Evolutionary conservation across 495 filamentous ascomycete species (phyloP).

Genomic region (Penicillium bovifimosum): DNA sequence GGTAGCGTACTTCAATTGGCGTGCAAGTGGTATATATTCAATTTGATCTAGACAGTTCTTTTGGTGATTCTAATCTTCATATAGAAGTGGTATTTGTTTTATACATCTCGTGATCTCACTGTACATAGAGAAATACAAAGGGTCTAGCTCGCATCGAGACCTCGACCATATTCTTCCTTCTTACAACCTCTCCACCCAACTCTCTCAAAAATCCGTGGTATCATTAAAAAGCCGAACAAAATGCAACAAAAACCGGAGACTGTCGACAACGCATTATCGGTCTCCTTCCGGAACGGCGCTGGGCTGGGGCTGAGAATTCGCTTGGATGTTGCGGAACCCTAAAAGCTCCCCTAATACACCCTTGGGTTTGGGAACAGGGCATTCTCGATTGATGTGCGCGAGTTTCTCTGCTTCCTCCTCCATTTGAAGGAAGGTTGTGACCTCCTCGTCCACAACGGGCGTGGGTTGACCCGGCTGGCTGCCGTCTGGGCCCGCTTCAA

Average conservation of each 20-base stretch:
- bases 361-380: slow-evolving; percentile 78
- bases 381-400: slow-evolving; percentile 44
- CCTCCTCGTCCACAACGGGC: slow-evolving; percentile 35
- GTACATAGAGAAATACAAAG: slow-evolving; percentile 12
- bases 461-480: slow-evolving; percentile 13
- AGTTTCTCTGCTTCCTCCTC: slow-evolving; percentile 41
- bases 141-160: slow-evolving; percentile 6
- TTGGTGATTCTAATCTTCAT: neutral
- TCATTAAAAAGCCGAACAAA: slow-evolving; percentile 23
- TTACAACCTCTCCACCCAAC: slow-evolving; percentile 7
- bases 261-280: slow-evolving; percentile 3
- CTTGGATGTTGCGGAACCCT: slow-evolving; percentile 47
- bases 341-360: slow-evolving; percentile 69
- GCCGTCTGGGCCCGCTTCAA: slow-evolving; percentile 22
- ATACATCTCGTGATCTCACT: slow-evolving; percentile 5
- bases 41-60: neutral
- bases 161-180: slow-evolving; percentile 5
- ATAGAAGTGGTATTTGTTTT: slow-evolving; percentile 1
- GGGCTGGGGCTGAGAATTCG: slow-evolving; percentile 9
- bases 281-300: slow-evolving; percentile 8
- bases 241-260: slow-evolving; percentile 8
- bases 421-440: slow-evolving; percentile 41
- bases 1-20: neutral
- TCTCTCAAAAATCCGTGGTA: slow-evolving; percentile 23
- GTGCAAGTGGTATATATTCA: neutral